Conservation (phyloP, 805 yeast species). For the Saccharomycopsis javanensis region DNA sequence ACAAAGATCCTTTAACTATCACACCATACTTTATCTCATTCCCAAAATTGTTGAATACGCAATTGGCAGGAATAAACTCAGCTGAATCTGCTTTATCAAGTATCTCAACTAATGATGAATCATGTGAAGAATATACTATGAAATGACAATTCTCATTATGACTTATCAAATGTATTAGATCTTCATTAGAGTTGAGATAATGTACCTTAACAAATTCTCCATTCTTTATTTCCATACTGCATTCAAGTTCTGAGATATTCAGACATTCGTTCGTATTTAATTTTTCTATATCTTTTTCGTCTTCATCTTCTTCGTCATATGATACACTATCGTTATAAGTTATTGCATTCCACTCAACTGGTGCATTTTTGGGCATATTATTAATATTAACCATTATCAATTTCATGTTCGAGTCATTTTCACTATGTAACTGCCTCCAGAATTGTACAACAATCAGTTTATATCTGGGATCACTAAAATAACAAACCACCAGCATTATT, state of each 20-base stretch:
- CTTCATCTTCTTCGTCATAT: constrained; percentile 25
- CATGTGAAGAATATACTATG: constrained; percentile 4
- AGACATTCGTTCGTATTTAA: neutral
- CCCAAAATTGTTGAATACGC: constrained; percentile 10
- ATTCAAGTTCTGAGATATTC: neutral
- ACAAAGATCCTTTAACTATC: constrained; percentile 10
- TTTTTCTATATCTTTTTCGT: constrained; percentile 25
- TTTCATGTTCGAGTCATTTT: constrained; percentile 17
- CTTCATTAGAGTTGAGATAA: neutral
- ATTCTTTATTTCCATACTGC: constrained; percentile 5
- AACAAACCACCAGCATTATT: constrained; percentile 46
- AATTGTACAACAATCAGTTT: constrained; percentile 11
- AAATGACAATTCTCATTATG: constrained; percentile 1
- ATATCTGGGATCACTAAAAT: constrained; percentile 31
- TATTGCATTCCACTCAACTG: constrained; percentile 69
- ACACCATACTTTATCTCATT: constrained; percentile 12
- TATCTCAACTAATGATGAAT: neutral
- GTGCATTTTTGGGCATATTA: constrained; percentile 52
- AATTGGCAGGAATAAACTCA: constrained; percentile 15
- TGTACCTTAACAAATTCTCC: constrained; percentile 12
- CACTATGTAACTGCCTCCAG: neutral
- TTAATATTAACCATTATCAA: constrained; percentile 46
- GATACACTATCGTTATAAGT: constrained; percentile 36
- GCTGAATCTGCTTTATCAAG: constrained; percentile 1
- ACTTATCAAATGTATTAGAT: neutral